A percentile compares a stretch with the other conserved stretches of the same genome.
phyloP scores from a whole-genome alignment of 495 filamentous ascomycete species.

The Aspergillus coremiiformis region DNA sequence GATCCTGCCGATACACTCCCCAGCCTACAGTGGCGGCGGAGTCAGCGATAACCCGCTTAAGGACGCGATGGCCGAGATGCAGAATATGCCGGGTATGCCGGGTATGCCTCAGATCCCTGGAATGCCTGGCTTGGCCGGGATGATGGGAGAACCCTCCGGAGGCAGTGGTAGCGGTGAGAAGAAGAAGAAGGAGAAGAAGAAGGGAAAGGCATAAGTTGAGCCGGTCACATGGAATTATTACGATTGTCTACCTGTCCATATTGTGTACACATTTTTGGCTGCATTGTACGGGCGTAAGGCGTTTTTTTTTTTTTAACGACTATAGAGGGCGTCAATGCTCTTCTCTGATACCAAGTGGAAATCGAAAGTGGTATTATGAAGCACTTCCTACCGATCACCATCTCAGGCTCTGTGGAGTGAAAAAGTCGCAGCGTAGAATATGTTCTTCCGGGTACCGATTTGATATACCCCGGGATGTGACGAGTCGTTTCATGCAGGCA shows the following conservation, averaged over 20 bases:
- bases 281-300: conserved; percentile 22
- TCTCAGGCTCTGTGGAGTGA: too few species aligned
- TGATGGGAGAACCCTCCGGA: conserved; percentile 33
- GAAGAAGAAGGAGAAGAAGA: conserved; percentile 48
- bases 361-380: not conserved
- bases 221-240: not conserved
- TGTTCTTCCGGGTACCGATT: not conserved
- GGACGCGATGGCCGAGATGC: conserved; percentile 97
- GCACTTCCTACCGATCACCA: not conserved
- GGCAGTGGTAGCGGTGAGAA: conserved; percentile 38
- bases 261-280: conserved; percentile 15
- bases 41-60: conserved; percentile 94
- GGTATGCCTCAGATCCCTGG: conserved; percentile 42
- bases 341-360: conserved; percentile 17
- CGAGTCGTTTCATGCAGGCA: not conserved
- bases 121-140: conserved; percentile 36
- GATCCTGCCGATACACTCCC: conserved; percentile 76
- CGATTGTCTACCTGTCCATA: not conserved
- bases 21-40: conserved; percentile 85
- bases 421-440: not conserved
- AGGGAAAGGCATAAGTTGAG: conserved; percentile 34
- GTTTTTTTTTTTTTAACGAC: conserved; percentile 15
- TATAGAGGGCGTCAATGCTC: conserved; percentile 7
- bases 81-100: conserved; percentile 48
- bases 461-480: not conserved